These are phyloP conservation scores for Dactylellina haptotyla DNA, from an alignment of 2,329 filamentous ascomycete genomes.

Conservation along the genomic window DNA sequence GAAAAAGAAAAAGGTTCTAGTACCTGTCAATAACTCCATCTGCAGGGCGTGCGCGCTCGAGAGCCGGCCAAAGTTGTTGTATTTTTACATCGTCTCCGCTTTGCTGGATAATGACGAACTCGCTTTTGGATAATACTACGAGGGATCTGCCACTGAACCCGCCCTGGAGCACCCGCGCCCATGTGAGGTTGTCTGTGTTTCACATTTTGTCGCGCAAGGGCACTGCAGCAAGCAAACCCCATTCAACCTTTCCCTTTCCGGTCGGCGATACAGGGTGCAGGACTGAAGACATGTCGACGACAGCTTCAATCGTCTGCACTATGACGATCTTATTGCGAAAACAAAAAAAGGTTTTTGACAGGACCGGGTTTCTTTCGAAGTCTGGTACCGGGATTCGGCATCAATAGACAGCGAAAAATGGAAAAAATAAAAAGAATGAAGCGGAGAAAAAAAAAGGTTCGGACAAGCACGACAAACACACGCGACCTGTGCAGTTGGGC, in stretches of 20 bases:
- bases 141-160: slow-evolving; percentile 38
- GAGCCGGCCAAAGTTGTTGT: slow-evolving; percentile 12
- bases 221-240: slow-evolving; percentile 24
- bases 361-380: slow-evolving; percentile 29
- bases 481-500: slow-evolving; percentile 19
- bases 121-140: slow-evolving; percentile 51
- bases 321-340: slow-evolving; percentile 42
- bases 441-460: neutral
- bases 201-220: slow-evolving; percentile 20
- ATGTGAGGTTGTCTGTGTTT: slow-evolving; percentile 35
- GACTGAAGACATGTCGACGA: slow-evolving; percentile 13
- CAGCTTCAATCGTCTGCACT: slow-evolving; percentile 32
- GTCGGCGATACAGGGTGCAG: slow-evolving; percentile 44
- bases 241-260: slow-evolving; percentile 35
- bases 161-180: slow-evolving; percentile 32
- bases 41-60: slow-evolving; percentile 1
- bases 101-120: slow-evolving; percentile 43
- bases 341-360: slow-evolving; percentile 31
- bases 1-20: slow-evolving; percentile 32
- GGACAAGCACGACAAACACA: slow-evolving; percentile 31
- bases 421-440: neutral
- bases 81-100: slow-evolving; percentile 50
- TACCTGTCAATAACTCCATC: slow-evolving; percentile 40
- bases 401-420: neutral
- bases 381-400: neutral